Evolutionary conservation across 2,329 filamentous ascomycete species (phyloP).

Genomic region (Stemphylium beticola): DNA sequence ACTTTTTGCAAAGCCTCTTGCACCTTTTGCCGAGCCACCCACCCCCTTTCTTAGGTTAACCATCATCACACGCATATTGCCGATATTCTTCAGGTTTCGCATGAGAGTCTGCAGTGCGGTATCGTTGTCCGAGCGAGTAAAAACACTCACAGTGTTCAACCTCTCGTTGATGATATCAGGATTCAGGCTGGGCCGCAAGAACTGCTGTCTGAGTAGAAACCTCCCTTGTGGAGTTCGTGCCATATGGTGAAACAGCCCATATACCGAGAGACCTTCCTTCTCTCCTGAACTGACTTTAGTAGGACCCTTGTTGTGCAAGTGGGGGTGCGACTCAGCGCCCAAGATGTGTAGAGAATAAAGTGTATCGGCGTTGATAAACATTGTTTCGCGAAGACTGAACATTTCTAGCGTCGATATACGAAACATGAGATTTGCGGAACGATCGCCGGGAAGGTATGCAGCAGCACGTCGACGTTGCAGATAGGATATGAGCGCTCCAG

Average conservation of each 20-base stretch:
- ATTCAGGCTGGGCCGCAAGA: conserved; percentile 78
- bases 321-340: conserved; percentile 81
- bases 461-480: conserved; percentile 71
- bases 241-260: conserved; percentile 78
- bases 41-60: conserved; percentile 78
- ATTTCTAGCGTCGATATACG: conserved; percentile 71
- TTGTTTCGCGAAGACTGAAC: conserved; percentile 71
- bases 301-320: conserved; percentile 76
- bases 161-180: conserved; percentile 72
- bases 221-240: conserved; percentile 82
- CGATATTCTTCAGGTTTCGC: conserved; percentile 71
- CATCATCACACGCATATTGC: conserved; percentile 74
- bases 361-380: conserved; percentile 83
- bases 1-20: conserved; percentile 65
- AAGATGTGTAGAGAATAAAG: conserved; percentile 84
- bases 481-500: conserved; percentile 83
- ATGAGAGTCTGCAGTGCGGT: conserved; percentile 62
- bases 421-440: conserved; percentile 61
- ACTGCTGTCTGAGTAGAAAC: conserved; percentile 73
- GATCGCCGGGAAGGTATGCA: conserved; percentile 67
- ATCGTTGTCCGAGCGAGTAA: conserved; percentile 72
- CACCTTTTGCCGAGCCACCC: conserved; percentile 59
- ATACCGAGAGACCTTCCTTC: conserved; percentile 85
- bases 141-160: conserved; percentile 70
- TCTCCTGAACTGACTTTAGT: conserved; percentile 65